Evolutionary conservation across 2,329 filamentous ascomycete species (phyloP).

Genomic region (Dactylella cylindrospora): DNA sequence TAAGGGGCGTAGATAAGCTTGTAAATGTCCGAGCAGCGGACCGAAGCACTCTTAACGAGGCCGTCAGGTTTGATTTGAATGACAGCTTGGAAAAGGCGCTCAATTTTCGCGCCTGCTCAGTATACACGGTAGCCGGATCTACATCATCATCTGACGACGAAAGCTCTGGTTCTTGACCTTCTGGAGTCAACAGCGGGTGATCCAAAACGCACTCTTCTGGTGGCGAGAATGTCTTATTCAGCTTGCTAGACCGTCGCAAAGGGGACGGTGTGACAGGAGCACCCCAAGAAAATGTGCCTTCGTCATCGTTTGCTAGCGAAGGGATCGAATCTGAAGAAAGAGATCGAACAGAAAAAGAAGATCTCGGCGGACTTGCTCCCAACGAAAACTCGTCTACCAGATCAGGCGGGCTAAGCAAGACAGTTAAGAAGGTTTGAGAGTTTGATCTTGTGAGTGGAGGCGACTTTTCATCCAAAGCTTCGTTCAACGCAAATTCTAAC

Average conservation of each 20-base stretch:
- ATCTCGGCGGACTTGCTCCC: constrained; percentile 46
- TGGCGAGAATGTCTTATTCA: constrained; percentile 43
- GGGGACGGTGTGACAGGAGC: constrained; percentile 31
- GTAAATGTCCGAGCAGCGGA: constrained; percentile 67
- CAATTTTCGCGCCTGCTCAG: constrained; percentile 42
- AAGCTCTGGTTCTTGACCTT: constrained; percentile 35
- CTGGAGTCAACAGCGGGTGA: constrained; percentile 46
- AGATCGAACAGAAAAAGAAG: constrained; percentile 46
- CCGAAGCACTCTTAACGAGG: constrained; percentile 65
- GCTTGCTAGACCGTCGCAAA: constrained; percentile 19
- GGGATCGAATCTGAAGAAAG: constrained; percentile 48
- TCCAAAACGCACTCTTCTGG: constrained; percentile 47
- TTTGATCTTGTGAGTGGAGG: constrained; percentile 45
- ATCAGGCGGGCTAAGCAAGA: constrained; percentile 48
- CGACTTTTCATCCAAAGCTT: constrained; percentile 45
- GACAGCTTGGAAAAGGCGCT: constrained; percentile 51
- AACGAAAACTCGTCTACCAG: constrained; percentile 45
- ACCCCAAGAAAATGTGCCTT: constrained; percentile 47
- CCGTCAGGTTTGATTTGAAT: constrained; percentile 70
- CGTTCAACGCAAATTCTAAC: constrained; percentile 45
- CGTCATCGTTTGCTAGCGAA: constrained; percentile 48
- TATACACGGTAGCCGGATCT: constrained; percentile 41
- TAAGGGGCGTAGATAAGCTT: constrained; percentile 63
- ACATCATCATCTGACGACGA: constrained; percentile 36
- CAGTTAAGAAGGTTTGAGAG: constrained; percentile 46